Percentiles rank a stretch among this genome's conserved stretches.
Conservation (phyloP, 2,329 filamentous ascomycete genomes). For the Trichoderma koningii region DNA sequence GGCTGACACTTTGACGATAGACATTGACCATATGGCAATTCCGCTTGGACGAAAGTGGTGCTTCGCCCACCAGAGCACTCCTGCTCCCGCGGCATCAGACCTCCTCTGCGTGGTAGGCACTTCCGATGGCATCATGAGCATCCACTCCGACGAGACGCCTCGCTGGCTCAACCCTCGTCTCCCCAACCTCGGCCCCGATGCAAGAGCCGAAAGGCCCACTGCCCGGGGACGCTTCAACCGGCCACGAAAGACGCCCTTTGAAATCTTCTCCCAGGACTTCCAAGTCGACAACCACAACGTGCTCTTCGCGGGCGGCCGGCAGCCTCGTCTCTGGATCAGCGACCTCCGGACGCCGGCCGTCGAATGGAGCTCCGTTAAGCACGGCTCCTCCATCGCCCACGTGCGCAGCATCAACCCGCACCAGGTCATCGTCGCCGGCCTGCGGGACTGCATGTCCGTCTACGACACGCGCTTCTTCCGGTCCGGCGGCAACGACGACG, state of each 20-base stretch:
- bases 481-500: no score
- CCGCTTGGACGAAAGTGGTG: conserved; percentile 37
- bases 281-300: conserved; percentile 47
- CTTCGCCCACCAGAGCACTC: conserved; percentile 44
- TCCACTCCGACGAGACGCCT: conserved; percentile 39
- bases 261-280: conserved; percentile 55
- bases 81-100: conserved; percentile 45
- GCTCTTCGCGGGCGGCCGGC: conserved; percentile 54
- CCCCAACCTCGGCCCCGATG: not conserved
- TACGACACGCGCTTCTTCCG: conserved; percentile 57
- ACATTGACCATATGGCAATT: conserved; percentile 38
- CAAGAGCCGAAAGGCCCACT: not conserved
- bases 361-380: conserved; percentile 40
- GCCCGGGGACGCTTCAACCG: not conserved
- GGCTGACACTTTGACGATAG: conserved; percentile 30
- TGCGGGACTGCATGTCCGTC: conserved; percentile 52
- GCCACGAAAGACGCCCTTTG: conserved; percentile 30
- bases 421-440: conserved; percentile 56
- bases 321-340: conserved; percentile 48
- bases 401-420: conserved; percentile 52
- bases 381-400: conserved; percentile 50
- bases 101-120: conserved; percentile 53
- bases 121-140: conserved; percentile 48
- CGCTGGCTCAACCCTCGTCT: conserved; percentile 39
- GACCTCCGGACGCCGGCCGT: conserved; percentile 47